Evolutionary conservation across 164 flowering plant genomes (phyloP), one percentile per base, ranked within the genome.

Genomic region (Tinospora cordifolia): DNA sequence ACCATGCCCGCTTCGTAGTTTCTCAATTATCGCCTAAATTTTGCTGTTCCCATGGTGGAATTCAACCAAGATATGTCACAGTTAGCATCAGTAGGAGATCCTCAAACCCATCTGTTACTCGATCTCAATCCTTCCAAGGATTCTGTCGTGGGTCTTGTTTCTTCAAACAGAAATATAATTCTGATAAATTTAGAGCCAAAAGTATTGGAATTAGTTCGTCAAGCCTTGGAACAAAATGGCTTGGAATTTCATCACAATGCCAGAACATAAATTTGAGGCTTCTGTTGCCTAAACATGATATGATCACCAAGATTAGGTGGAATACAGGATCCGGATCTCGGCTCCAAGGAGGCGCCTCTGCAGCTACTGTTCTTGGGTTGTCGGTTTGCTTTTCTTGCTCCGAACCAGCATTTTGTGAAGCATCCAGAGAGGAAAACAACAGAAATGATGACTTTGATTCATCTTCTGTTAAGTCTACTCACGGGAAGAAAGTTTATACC

Each of bases 401-500:
- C 49, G 71, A 82, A 71, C 83, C 89, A 69, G 85, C 74, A 24
- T 79, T 83, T 79, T 87, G 91, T 58, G 92, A 88, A 81, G 82
- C 86, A 71, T 62, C 80, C 21, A 74, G 47, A 49, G 66, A 64
- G 6, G 74, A 83, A 57, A 73, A 75, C 8, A 75, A 73, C 57
- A 63, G 76, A 17, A 78, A 79, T 14, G 79, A 76, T 36, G 73
- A 72, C n/a, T 19, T 39, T 66, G 78, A 74, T 71, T 71, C 79
- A 38, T 70, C 86, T 68, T 47, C 74, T 62, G 79, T 1, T 54
- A 71, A 66, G 69, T 59, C 68, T 74, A 80, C 85, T 25, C 90
- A 88, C 78, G 95, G 94, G 58, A 94, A 94, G 79, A 84, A 82
- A 75, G 97, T 90, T 21, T 80, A 83, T 74, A 85, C 89, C 41